phyloP scores from a whole-genome alignment of 495 filamentous ascomycete genomes.

The Penicillium turbatum region DNA sequence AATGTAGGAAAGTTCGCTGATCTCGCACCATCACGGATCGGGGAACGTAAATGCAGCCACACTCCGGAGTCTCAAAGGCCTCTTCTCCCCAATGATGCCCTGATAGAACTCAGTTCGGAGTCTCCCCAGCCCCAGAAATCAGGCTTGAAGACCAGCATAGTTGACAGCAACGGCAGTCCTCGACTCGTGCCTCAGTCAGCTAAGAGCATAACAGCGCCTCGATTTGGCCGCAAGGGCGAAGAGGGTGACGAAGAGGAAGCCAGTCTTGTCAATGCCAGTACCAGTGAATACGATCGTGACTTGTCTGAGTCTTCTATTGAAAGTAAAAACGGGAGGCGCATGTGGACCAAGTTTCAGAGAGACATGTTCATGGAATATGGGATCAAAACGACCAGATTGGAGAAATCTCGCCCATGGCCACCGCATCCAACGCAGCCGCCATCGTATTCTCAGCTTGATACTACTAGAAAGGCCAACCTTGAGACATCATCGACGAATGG shows the following conservation, averaged over 20 bases:
- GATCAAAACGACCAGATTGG: conserved; percentile 13
- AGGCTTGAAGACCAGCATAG: conserved; percentile 14
- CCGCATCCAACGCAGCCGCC: neutral
- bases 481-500: neutral
- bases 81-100: conserved; percentile 10
- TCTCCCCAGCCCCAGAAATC: neutral
- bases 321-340: neutral
- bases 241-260: neutral
- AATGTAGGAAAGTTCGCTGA: neutral
- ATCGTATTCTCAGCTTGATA: conserved; percentile 2
- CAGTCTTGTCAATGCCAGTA: conserved; percentile 5
- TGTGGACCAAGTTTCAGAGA: conserved; percentile 18
- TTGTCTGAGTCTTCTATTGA: conserved; percentile 2
- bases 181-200: conserved; percentile 7
- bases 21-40: neutral
- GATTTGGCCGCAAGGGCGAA: neutral
- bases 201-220: neutral
- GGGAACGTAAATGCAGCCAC: neutral
- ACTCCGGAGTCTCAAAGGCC: conserved; percentile 24
- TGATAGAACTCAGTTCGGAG: neutral
- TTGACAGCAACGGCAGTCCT: conserved; percentile 33
- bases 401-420: neutral
- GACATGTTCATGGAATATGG: conserved; percentile 27
- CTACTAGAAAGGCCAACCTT: neutral
- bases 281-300: conserved; percentile 9